phyloP scores from a whole-genome alignment of 192 early-diverging fungal genomes.

The Entomortierella parvispora region DNA sequence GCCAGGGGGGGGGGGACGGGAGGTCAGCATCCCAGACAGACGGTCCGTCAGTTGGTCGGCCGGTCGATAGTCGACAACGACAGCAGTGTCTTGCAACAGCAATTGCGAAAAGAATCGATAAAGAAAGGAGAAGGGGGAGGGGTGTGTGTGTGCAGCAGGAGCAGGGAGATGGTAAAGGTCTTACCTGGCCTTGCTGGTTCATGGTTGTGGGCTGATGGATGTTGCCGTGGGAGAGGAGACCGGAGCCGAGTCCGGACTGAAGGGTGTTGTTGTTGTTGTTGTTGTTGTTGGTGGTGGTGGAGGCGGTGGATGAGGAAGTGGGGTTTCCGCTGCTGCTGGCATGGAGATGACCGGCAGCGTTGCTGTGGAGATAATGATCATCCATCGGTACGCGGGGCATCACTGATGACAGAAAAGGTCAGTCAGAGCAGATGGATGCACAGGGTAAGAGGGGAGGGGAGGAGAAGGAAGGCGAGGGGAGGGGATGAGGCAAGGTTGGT shows the following conservation, averaged over 20 bases:
- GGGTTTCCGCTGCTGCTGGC: slow-evolving; percentile 5
- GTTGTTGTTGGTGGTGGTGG: too few relatives aligned
- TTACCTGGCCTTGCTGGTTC: slow-evolving; percentile 72
- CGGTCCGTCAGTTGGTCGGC: too few relatives aligned
- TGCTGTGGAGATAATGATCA: slow-evolving; percentile 43
- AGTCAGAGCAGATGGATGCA: too few relatives aligned
- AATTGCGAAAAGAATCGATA: too few relatives aligned
- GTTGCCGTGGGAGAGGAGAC: slow-evolving; percentile 15
- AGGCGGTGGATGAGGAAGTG: slow-evolving; percentile 16
- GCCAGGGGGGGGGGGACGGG: too few relatives aligned
- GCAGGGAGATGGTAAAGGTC: too few relatives aligned
- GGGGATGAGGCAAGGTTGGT: neutral
- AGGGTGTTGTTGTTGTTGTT: neutral
- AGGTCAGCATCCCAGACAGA: too few relatives aligned
- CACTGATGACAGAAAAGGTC: slow-evolving; percentile 8
- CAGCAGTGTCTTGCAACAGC: too few relatives aligned
- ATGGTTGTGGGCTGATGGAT: slow-evolving; percentile 75
- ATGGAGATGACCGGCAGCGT: neutral
- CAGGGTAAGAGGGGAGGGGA: neutral
- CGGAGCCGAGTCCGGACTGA: slow-evolving; percentile 15
- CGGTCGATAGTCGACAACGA: too few relatives aligned
- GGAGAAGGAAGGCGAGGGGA: neutral
- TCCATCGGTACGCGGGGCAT: slow-evolving; percentile 52
- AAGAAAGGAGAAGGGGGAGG: too few relatives aligned
- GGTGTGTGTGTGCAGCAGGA: too few relatives aligned